Base-by-base conservation (phyloP, 805 yeast species). In the Saturnispora kantuleensis region DNA sequence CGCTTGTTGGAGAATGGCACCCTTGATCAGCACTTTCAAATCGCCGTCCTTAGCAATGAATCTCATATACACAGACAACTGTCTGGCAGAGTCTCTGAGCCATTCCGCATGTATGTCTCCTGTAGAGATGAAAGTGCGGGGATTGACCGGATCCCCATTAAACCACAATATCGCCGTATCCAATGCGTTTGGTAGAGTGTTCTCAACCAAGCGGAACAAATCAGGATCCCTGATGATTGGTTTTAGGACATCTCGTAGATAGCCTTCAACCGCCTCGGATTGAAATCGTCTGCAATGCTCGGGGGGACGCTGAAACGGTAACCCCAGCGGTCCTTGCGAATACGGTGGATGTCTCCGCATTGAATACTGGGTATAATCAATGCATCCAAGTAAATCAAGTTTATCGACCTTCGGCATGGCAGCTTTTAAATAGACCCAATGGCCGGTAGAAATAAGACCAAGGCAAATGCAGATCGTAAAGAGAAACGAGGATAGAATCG, bases 101-200 rank as follows among this genome's bases (percentile, higher is more conserved):
- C 96, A 87, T 61, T 87, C 95, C 2, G 96, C 96, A 59, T 85
- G 88, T 45, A 87, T 87, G 57, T 87, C 96, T 9, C 96, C 96
- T 0, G 96, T 87, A 30, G 86, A 90, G 1, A 87, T 74, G 61
- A 87, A 87, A 1, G 94, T 70, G 49, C 78, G 75, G 0, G 88
- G 75, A 45, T 53, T 18, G 47, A 50, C 37, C 10, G 39, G 48
- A 13, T 51, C 41, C 16, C 50, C 42, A 3, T 56, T 51, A 59
- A 81, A 86, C 85, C 87, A 87, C 44, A 84, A 66, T 39, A 87
- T 76, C 0, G 96, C 86, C 1, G 96, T 87, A 56, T 87, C 96
- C 43, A 87, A 64, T 0, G 96, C 87, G 58, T 87, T 87, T 6
- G 96, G 96, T 47, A 86, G 71, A 37, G 90, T 71, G 58, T 87